These are phyloP conservation scores for Rhizomucor pusillus DNA, from an alignment of 371 early-diverging fungal genomes.

Conservation along the genomic window DNA sequence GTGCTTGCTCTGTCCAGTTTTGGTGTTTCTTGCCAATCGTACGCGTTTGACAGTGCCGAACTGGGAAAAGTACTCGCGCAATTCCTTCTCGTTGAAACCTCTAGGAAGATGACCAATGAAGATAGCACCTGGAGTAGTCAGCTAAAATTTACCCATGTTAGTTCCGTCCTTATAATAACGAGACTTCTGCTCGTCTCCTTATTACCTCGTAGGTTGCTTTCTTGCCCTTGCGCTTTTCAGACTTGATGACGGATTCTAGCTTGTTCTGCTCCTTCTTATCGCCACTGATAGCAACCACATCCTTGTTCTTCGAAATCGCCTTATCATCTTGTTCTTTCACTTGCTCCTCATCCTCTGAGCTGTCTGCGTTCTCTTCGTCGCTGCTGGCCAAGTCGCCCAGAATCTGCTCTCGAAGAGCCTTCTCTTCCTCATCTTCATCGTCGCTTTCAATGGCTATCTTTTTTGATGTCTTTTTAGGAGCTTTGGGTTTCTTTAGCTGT, in stretches of 20 bases:
- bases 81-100: conserved; percentile 93
- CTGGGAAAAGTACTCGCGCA: conserved; percentile 87
- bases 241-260: conserved; percentile 25
- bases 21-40: conserved; percentile 83
- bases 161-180: not conserved
- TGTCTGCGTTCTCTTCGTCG: conserved; percentile 33
- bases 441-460: conserved; percentile 7
- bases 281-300: conserved; percentile 41
- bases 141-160: conserved; percentile 11
- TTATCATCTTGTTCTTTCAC: conserved; percentile 33
- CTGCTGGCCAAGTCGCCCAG: conserved; percentile 47
- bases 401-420: conserved; percentile 43
- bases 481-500: not conserved
- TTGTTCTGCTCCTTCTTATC: conserved; percentile 35
- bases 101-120: conserved; percentile 92
- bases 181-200: not conserved
- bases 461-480: too few relatives aligned
- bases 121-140: conserved; percentile 62
- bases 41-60: conserved; percentile 85
- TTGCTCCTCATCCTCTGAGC: conserved; percentile 27
- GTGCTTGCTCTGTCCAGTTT: conserved; percentile 88
- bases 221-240: conserved; percentile 40
- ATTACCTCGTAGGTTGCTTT: conserved; percentile 6
- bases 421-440: conserved; percentile 34
- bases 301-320: conserved; percentile 47